Percentiles rank a stretch among this genome's conserved stretches.
phyloP scores from a whole-genome alignment of 2,329 filamentous ascomycete species.

The Calonectria henricotiae region DNA sequence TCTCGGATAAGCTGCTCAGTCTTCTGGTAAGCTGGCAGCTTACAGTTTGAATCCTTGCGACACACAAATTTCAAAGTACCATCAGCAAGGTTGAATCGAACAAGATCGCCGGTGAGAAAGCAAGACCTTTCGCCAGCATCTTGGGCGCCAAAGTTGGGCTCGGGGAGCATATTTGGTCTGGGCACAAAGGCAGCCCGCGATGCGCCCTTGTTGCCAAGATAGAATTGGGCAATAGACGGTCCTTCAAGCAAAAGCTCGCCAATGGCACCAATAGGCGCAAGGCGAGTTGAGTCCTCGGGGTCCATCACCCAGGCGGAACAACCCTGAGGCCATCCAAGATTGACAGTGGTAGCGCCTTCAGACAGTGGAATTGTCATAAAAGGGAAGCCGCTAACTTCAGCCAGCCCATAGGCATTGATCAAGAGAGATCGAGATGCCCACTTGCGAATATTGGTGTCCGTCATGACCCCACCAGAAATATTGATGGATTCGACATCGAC shows the following conservation, averaged over 20 bases:
- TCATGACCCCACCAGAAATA: constrained; percentile 26
- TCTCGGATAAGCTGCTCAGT: neutral
- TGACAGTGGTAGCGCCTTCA: constrained; percentile 12
- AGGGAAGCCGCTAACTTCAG: constrained; percentile 13
- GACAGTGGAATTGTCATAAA: constrained; percentile 14
- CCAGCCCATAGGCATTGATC: constrained; percentile 26
- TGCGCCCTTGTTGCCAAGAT: neutral
- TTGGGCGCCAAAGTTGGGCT: neutral
- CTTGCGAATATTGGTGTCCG: neutral
- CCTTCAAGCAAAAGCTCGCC: constrained; percentile 25
- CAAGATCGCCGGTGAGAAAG: constrained; percentile 2
- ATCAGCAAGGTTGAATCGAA: constrained; percentile 16
- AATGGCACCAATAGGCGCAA: constrained; percentile 34
- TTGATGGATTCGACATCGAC: constrained; percentile 25
- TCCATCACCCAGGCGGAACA: constrained; percentile 40
- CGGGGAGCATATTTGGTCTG: constrained; percentile 2
- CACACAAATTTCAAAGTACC: constrained; percentile 3
- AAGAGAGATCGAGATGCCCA: constrained; percentile 24
- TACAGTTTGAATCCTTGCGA: neutral
- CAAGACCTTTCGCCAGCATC: neutral
- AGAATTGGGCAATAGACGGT: constrained; percentile 11
- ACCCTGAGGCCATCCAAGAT: constrained; percentile 38
- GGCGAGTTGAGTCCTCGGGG: constrained; percentile 32
- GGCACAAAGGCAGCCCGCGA: constrained; percentile 3
- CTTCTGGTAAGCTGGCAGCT: neutral